phyloP scores from a whole-genome alignment of 148 eudicot genomes.

The Limonium bicolor region DNA sequence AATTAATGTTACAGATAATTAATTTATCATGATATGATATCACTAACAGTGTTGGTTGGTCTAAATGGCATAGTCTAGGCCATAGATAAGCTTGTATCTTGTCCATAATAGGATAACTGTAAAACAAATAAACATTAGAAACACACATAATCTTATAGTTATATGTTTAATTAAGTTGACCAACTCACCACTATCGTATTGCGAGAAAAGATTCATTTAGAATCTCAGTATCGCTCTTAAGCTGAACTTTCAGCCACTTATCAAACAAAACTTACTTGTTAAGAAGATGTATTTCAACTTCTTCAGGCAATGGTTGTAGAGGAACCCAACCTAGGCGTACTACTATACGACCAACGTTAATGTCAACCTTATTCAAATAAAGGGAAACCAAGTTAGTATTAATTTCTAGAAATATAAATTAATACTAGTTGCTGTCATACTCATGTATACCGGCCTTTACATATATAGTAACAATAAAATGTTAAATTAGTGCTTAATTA shows the following conservation, averaged over 20 bases:
- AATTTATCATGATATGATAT: not conserved
- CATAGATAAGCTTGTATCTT: constrained; percentile 10
- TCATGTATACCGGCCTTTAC: too few relatives aligned
- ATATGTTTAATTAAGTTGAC: not conserved
- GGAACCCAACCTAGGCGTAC: constrained; percentile 5
- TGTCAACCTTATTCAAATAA: constrained; percentile 1
- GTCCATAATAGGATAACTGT: constrained; percentile 8
- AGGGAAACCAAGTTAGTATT: not conserved
- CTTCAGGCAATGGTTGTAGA: not conserved
- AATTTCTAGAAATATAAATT: not conserved
- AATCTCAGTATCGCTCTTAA: too few relatives aligned
- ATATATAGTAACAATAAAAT: too few relatives aligned
- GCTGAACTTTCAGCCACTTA: too few relatives aligned
- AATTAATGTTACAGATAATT: not conserved
- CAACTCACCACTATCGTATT: too few relatives aligned
- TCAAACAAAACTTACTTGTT: not conserved
- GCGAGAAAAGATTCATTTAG: too few relatives aligned
- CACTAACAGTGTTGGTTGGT: constrained; percentile 5
- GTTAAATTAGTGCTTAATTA: constrained; percentile 6
- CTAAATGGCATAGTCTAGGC: constrained; percentile 6
- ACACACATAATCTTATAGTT: not conserved
- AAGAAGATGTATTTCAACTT: not conserved
- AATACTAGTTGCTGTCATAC: too few relatives aligned
- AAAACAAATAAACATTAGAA: not conserved
- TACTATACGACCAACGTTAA: constrained; percentile 2